phyloP scores from a whole-genome alignment of 2,329 filamentous ascomycete genomes.

The Didymosphaeria variabile region DNA sequence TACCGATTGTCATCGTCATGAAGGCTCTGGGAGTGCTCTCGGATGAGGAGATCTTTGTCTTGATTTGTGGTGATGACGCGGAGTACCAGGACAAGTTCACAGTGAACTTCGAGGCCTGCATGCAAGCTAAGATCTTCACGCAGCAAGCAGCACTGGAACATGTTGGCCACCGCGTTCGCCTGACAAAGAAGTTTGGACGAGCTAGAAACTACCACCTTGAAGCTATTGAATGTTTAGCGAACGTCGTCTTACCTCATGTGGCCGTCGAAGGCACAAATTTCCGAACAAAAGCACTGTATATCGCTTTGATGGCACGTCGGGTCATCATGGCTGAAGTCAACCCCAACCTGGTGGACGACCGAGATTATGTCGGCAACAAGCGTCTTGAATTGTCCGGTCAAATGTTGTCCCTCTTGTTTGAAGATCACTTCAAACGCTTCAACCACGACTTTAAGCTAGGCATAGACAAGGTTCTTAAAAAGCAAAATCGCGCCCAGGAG shows the following conservation, averaged over 20 bases:
- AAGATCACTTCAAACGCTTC: conserved; percentile 98
- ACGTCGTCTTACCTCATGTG: conserved; percentile 93
- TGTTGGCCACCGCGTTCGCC: conserved; percentile 79
- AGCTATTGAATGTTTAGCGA: conserved; percentile 89
- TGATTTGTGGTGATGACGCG: conserved; percentile 87
- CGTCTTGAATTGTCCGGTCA: conserved; percentile 93
- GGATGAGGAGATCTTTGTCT: conserved; percentile 91
- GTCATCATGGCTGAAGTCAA: conserved; percentile 95
- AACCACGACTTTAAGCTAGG: conserved; percentile 87
- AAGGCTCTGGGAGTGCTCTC: conserved; percentile 94
- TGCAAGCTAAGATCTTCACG: conserved; percentile 83
- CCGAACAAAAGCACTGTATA: conserved; percentile 94
- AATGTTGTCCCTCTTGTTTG: conserved; percentile 90
- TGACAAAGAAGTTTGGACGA: conserved; percentile 73
- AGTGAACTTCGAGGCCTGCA: conserved; percentile 91
- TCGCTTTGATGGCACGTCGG: conserved; percentile 96
- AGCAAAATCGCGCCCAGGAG: conserved; percentile 85
- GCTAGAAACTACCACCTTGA: conserved; percentile 83
- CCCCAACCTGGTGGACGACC: conserved; percentile 87
- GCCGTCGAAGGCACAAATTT: conserved; percentile 92
- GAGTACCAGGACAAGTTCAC: conserved; percentile 94
- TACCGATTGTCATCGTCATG: conserved; percentile 93
- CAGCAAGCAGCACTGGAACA: conserved; percentile 97
- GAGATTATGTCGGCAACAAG: conserved; percentile 98
- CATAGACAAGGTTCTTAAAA: conserved; percentile 95